A percentile compares a stretch with the other conserved stretches of the same genome.
Evolutionary conservation across 805 yeast genomes (phyloP).

Genomic region (Teunomyces lycoperdinae): DNA sequence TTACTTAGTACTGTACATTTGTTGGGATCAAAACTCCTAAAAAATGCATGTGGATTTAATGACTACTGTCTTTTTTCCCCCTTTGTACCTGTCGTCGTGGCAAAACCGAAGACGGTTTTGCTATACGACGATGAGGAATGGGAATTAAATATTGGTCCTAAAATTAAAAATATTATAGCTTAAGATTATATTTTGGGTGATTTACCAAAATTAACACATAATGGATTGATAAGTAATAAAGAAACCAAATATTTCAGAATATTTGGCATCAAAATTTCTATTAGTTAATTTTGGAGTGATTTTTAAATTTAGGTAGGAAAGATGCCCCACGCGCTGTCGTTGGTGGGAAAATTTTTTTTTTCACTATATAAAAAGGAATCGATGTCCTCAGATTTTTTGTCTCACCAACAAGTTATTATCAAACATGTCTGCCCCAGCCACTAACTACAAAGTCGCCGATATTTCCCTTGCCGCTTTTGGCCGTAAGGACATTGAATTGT

Average conservation of each 20-base stretch:
- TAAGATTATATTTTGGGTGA: no score
- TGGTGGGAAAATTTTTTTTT: slow-evolving; percentile 5
- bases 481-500: slow-evolving; percentile 97
- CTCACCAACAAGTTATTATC: slow-evolving; percentile 2
- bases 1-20: not conserved
- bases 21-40: not conserved
- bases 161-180: no score
- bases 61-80: not conserved
- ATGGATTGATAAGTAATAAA: no score
- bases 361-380: not conserved
- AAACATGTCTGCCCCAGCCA: slow-evolving; percentile 42
- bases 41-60: not conserved
- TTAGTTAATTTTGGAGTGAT: no score
- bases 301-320: no score
- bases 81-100: not conserved
- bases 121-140: not conserved
- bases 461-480: slow-evolving; percentile 99
- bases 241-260: no score
- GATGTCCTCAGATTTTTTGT: not conserved
- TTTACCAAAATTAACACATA: no score
- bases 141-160: no score
- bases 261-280: no score
- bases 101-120: not conserved
- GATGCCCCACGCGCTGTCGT: not conserved
- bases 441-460: slow-evolving; percentile 93